These are phyloP conservation scores for Solanum phureja DNA, from an alignment of 257 asterid species.

Conservation along the genomic window DNA sequence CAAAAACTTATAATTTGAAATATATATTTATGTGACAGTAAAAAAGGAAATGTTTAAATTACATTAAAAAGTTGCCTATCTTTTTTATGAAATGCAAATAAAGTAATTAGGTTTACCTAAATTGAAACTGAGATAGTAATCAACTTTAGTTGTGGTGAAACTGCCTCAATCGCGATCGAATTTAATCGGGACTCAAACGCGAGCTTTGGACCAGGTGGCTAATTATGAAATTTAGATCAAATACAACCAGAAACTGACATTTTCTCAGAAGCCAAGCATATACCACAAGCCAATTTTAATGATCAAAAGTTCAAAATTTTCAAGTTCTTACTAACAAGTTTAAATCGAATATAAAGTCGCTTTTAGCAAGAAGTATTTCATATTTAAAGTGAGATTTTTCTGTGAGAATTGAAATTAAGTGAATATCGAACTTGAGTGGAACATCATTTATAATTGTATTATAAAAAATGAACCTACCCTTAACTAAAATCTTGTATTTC, in stretches of 20 bases:
- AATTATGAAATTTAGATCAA: not conserved
- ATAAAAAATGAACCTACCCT: not conserved
- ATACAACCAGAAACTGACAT: not conserved
- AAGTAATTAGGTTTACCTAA: not conserved
- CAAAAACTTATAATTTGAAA: not conserved
- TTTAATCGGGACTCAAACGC: too few relatives aligned
- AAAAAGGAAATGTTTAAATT: not conserved
- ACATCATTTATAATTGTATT: not conserved
- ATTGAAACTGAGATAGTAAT: not conserved
- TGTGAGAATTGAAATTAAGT: not conserved
- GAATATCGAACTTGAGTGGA: fast-evolving
- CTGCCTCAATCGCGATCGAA: too few relatives aligned
- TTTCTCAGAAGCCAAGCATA: not conserved
- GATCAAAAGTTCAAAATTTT: not conserved
- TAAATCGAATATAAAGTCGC: not conserved
- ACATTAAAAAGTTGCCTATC: not conserved
- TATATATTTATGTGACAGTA: not conserved
- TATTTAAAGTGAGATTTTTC: not conserved
- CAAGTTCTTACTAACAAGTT: not conserved
- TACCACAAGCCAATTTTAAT: not conserved
- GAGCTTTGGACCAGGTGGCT: not conserved
- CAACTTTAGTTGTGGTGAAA: fast-evolving
- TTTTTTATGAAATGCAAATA: not conserved
- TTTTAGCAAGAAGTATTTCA: not conserved
- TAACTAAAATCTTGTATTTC: not conserved